Conservation (phyloP, 495 filamentous ascomycete species). For the Penicillium robsamsonii region DNA sequence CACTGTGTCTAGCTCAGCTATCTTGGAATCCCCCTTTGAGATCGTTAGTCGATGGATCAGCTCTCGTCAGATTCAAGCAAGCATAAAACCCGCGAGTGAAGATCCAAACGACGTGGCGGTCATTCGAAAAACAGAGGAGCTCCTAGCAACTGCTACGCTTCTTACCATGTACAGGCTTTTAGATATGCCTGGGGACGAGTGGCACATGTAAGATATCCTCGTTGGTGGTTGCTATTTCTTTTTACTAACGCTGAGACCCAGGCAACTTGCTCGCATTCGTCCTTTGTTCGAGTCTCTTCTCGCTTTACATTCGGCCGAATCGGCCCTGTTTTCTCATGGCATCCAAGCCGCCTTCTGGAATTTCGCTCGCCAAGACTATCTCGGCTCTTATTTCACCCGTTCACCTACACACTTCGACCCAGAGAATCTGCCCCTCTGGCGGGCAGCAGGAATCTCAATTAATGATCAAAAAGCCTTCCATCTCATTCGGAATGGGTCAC, state of each 20-base stretch:
- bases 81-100: slow-evolving; percentile 3
- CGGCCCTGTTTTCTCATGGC: slow-evolving; percentile 30
- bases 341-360: slow-evolving; percentile 42
- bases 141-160: slow-evolving; percentile 30
- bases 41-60: slow-evolving; percentile 31
- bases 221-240: background rate
- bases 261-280: slow-evolving; percentile 34
- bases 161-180: slow-evolving; percentile 37
- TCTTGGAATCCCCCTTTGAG: slow-evolving; percentile 39
- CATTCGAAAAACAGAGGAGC: slow-evolving; percentile 33
- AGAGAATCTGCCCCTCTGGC: slow-evolving; percentile 33
- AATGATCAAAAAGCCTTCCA: slow-evolving; percentile 30
- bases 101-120: slow-evolving; percentile 11
- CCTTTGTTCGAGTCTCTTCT: slow-evolving; percentile 34
- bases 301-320: slow-evolving; percentile 5
- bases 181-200: slow-evolving; percentile 35
- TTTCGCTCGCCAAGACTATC: slow-evolving; percentile 40
- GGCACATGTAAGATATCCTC: slow-evolving; percentile 34
- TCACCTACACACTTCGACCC: slow-evolving; percentile 34
- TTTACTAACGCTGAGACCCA: slow-evolving; percentile 15
- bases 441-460: slow-evolving; percentile 36
- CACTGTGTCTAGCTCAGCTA: slow-evolving; percentile 32
- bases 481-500: background rate
- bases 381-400: slow-evolving; percentile 39
- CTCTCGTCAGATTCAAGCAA: slow-evolving; percentile 9